Conservation (phyloP, 164 flowering plant species). For the Annona cherimola region DNA sequence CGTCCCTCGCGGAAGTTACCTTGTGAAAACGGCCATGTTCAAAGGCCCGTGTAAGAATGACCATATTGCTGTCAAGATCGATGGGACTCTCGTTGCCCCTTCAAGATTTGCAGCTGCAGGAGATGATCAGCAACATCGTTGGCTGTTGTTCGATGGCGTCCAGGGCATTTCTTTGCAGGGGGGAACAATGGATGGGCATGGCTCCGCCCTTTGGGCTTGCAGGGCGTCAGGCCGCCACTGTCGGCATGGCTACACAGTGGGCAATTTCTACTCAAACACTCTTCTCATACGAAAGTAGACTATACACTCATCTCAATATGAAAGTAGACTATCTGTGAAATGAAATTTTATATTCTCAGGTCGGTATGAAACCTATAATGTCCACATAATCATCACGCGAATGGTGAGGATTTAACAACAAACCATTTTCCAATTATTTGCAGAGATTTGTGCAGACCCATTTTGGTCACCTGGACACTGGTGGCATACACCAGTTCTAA, state of each 20-base stretch:
- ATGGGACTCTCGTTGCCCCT: conserved; percentile 58
- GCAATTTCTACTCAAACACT: conserved; percentile 5
- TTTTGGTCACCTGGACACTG: too few relatives aligned
- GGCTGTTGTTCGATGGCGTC: conserved; percentile 19
- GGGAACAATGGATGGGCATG: conserved; percentile 21
- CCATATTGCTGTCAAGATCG: conserved; percentile 30
- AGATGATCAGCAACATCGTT: conserved; percentile 13
- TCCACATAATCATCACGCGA: background rate
- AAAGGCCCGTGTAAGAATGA: conserved; percentile 35
- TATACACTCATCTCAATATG: background rate
- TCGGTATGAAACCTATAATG: background rate
- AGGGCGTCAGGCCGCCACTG: conserved; percentile 7
- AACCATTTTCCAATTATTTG: too few relatives aligned
- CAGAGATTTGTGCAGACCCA: too few relatives aligned
- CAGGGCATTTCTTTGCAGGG: conserved; percentile 13
- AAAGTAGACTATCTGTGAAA: background rate
- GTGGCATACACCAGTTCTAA: too few relatives aligned
- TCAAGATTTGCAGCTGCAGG: conserved; percentile 33
- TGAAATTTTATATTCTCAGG: background rate
- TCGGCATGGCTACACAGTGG: conserved; percentile 24
- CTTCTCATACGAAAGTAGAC: background rate
- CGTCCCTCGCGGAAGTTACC: conserved; percentile 43
- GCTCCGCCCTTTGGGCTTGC: conserved; percentile 17
- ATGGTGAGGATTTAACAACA: background rate
- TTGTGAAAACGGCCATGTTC: conserved; percentile 22